Conservation (phyloP, 148 eudicot genomes). For the Silene conica region DNA sequence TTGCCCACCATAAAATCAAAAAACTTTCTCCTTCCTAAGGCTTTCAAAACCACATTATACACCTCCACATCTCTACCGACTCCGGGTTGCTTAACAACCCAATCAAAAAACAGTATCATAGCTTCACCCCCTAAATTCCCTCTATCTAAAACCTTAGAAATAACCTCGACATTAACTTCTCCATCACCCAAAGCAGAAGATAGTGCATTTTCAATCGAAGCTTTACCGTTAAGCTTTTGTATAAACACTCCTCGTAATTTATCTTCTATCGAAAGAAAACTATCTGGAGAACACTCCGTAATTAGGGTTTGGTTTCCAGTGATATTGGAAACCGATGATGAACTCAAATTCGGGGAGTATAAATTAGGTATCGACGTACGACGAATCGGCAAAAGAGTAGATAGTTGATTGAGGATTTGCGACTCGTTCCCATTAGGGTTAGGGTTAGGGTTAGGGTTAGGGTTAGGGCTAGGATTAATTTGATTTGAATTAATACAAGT, state of each 20-base stretch:
- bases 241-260: slow-evolving; percentile 78
- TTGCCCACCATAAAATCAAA: slow-evolving; percentile 50
- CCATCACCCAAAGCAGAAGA: slow-evolving; percentile 28
- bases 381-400: slow-evolving; percentile 48
- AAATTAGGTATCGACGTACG: slow-evolving; percentile 13
- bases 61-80: slow-evolving; percentile 30
- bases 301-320: slow-evolving; percentile 8
- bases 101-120: slow-evolving; percentile 65
- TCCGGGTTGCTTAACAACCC: slow-evolving; percentile 52
- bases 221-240: slow-evolving; percentile 62
- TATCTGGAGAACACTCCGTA: slow-evolving; percentile 35
- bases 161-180: slow-evolving; percentile 40
- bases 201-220: slow-evolving; percentile 45
- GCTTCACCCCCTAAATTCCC: slow-evolving; percentile 65
- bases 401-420: slow-evolving; percentile 47
- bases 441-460: slow-evolving; percentile 5
- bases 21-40: slow-evolving; percentile 75
- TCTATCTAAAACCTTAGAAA: slow-evolving; percentile 57
- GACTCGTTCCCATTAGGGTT: slow-evolving; percentile 35
- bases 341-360: slow-evolving; percentile 3
- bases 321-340: slow-evolving; percentile 21
- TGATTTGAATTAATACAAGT: slow-evolving; percentile 6
- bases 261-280: slow-evolving; percentile 57
- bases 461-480: neutral
- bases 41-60: slow-evolving; percentile 61